A percentile compares a stretch with the other conserved stretches of the same genome.
phyloP scores from a whole-genome alignment of 2,329 filamentous ascomycete genomes.

The Paecilomyces fulvus region DNA sequence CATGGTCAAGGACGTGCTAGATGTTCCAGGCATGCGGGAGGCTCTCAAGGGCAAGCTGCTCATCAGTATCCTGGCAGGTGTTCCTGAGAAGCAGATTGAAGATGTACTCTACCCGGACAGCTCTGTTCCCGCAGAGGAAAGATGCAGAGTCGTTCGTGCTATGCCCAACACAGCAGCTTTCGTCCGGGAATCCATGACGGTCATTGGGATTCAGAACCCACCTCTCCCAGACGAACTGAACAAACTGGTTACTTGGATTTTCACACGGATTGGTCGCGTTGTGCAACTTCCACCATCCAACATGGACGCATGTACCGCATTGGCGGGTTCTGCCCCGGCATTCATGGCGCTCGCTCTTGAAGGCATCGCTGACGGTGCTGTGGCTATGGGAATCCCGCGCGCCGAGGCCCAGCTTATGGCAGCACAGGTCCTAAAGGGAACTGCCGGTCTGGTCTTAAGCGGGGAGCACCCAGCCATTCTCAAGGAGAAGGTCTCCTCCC shows the following conservation, averaged over 20 bases:
- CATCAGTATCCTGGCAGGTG: constrained; percentile 72
- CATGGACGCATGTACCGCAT: constrained; percentile 51
- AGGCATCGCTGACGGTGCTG: constrained; percentile 52
- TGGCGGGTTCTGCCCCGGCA: constrained; percentile 54
- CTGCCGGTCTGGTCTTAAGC: constrained; percentile 48
- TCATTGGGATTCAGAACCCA: constrained; percentile 54
- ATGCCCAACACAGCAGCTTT: constrained; percentile 80
- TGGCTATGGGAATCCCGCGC: constrained; percentile 54
- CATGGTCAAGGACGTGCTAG: constrained; percentile 61
- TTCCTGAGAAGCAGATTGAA: constrained; percentile 62
- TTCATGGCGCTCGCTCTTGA: constrained; percentile 54
- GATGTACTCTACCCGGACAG: constrained; percentile 51
- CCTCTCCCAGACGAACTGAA: constrained; percentile 37
- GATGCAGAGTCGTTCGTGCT: constrained; percentile 57
- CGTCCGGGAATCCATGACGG: constrained; percentile 73
- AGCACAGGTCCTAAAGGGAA: constrained; percentile 54
- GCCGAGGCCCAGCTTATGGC: constrained; percentile 54
- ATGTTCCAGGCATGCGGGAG: constrained; percentile 57
- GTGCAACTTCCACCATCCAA: constrained; percentile 43
- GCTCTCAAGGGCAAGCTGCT: constrained; percentile 72
- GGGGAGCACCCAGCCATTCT: constrained; percentile 54
- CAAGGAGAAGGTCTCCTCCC: constrained; percentile 53
- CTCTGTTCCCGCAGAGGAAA: constrained; percentile 21
- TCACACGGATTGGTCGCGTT: constrained; percentile 42
- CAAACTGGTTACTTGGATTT: constrained; percentile 48